phyloP scores from a whole-genome alignment of 2,329 filamentous ascomycete species.

The Xylaria hypoxylon region DNA sequence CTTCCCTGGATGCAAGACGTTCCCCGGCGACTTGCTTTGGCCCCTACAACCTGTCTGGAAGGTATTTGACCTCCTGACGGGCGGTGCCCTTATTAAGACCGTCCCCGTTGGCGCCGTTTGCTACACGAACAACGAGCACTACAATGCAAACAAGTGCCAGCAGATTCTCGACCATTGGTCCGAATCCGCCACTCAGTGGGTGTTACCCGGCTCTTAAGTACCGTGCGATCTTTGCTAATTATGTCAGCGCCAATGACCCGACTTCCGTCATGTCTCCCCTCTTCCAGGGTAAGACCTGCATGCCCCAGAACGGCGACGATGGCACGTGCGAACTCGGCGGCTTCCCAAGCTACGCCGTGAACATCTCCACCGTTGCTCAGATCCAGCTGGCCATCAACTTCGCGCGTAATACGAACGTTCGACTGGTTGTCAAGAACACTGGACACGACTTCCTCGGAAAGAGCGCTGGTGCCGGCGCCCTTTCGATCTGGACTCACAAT shows the following conservation, averaged over 20 bases:
- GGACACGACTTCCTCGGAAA: conserved; percentile 62
- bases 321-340: conserved; percentile 55
- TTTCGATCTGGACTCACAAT: conserved; percentile 55
- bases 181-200: conserved; percentile 43
- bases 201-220: background rate
- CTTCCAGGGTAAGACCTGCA: conserved; percentile 47
- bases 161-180: conserved; percentile 48
- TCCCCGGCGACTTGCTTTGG: conserved; percentile 48
- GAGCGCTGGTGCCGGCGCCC: conserved; percentile 53
- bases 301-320: conserved; percentile 46
- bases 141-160: conserved; percentile 47
- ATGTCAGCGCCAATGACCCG: conserved; percentile 51
- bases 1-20: conserved; percentile 46
- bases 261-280: conserved; percentile 57
- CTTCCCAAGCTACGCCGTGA: conserved; percentile 56
- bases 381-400: conserved; percentile 60
- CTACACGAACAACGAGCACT: conserved; percentile 47
- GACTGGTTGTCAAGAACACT: conserved; percentile 62
- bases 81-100: conserved; percentile 47
- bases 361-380: conserved; percentile 56
- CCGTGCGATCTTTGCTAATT: background rate
- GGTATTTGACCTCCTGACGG: conserved; percentile 45
- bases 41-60: conserved; percentile 49
- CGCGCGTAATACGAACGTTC: conserved; percentile 59
- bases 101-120: conserved; percentile 51